A percentile compares a stretch with the other conserved stretches of the same genome.
Conservation (phyloP, 345 rosid genomes). For the Acer yangbiense region DNA sequence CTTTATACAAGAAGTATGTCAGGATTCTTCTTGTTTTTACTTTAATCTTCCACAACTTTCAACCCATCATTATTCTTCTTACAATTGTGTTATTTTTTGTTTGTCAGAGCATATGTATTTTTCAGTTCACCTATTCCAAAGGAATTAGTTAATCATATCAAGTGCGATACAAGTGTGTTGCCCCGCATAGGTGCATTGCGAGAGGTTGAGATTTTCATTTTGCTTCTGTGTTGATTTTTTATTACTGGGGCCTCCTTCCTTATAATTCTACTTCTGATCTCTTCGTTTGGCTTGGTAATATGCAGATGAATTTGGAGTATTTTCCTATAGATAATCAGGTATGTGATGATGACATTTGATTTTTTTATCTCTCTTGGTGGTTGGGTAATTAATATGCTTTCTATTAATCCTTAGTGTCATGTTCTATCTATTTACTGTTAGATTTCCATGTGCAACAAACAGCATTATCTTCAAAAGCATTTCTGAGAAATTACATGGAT, state of each 20-base stretch:
- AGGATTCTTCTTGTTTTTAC: neutral
- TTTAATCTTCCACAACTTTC: neutral
- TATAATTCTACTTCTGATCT: slow-evolving; percentile 9
- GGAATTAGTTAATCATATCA: slow-evolving; percentile 85
- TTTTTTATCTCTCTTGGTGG: neutral
- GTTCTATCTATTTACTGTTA: neutral
- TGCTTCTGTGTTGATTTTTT: slow-evolving; percentile 8
- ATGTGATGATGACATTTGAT: neutral
- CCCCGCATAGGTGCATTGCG: slow-evolving; percentile 91
- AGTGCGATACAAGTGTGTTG: slow-evolving; percentile 76
- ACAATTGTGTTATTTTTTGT: slow-evolving; percentile 7
- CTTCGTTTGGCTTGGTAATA: slow-evolving; percentile 4
- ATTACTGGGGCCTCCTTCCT: neutral
- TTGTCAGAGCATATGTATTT: slow-evolving; percentile 76
- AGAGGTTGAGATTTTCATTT: slow-evolving; percentile 59
- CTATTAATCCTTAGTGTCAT: neutral
- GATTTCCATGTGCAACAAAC: neutral
- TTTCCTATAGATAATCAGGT: slow-evolving; percentile 93
- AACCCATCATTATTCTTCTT: slow-evolving; percentile 19
- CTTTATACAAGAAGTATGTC: slow-evolving; percentile 82
- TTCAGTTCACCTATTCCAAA: slow-evolving; percentile 77
- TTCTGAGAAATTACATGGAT: slow-evolving; percentile 1
- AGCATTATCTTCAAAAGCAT: neutral
- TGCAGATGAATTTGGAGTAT: slow-evolving; percentile 93
- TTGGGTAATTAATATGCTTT: neutral